Evolutionary conservation across 1,284 basidiomycete species (phyloP).

Genomic region (Ustilago esculenta): DNA sequence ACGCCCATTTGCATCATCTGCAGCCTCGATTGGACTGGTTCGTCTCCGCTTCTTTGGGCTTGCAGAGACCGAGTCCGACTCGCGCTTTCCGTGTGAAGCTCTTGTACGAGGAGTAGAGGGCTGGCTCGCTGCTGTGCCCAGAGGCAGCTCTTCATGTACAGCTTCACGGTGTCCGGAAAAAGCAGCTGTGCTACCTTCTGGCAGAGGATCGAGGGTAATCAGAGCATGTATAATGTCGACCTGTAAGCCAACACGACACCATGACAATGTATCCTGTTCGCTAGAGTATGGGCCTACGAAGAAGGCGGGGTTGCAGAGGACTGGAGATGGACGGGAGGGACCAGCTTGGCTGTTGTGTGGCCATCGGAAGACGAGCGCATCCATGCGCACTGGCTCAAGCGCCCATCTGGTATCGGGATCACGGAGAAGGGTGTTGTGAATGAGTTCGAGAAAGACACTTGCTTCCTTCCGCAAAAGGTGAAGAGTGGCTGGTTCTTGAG

Average conservation of each 20-base stretch:
- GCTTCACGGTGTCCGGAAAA: background rate
- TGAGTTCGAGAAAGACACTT: constrained; percentile 3
- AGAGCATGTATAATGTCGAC: constrained; percentile 26
- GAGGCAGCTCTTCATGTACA: background rate
- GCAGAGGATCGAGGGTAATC: background rate
- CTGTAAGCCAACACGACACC: constrained; percentile 26
- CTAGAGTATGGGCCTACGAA: constrained; percentile 11
- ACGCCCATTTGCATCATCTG: background rate
- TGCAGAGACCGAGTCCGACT: background rate
- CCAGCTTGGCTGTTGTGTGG: background rate
- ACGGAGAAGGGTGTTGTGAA: constrained; percentile 17
- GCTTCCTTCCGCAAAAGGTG: constrained; percentile 3
- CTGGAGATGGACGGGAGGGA: background rate
- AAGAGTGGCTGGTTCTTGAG: background rate
- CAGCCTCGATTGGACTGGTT: background rate
- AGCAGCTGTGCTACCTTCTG: background rate
- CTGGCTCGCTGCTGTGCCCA: constrained; percentile 2
- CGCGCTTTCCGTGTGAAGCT: constrained; percentile 19
- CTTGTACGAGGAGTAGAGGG: constrained; percentile 1
- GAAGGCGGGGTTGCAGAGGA: constrained; percentile 16
- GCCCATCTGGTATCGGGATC: constrained; percentile 36
- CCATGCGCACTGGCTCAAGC: constrained; percentile 22
- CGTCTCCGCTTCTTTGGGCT: constrained; percentile 26
- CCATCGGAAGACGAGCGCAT: constrained; percentile 18
- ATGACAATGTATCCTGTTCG: constrained; percentile 16